Evolutionary conservation across 106 monocot genomes (phyloP).

Genomic region (Alisma plantagoaquatica): DNA sequence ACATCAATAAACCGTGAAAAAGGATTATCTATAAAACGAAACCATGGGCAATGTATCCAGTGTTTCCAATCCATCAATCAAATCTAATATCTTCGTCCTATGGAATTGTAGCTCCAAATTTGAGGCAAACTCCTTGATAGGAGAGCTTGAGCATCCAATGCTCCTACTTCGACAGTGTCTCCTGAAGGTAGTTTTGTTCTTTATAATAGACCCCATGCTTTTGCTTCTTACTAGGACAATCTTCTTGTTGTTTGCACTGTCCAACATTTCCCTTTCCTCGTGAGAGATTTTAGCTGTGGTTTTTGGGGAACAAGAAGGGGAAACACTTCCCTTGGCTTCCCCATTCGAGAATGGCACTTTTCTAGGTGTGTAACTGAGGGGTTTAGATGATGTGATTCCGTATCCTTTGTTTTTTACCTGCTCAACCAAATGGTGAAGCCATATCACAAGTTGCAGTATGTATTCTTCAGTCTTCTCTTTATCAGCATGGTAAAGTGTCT

Average conservation of each 20-base stretch:
- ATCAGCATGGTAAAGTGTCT: conserved; percentile 77
- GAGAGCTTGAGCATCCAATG: conserved; percentile 49
- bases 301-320: neutral
- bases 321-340: neutral
- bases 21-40: no score
- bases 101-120: conserved; percentile 10
- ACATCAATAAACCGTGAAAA: no score
- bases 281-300: conserved; percentile 20
- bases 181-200: conserved; percentile 2
- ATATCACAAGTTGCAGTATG: conserved; percentile 67
- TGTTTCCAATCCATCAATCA: conserved; percentile 49
- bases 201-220: conserved; percentile 23
- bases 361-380: conserved; percentile 6
- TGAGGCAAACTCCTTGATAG: conserved; percentile 14
- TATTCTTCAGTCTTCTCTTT: conserved; percentile 72
- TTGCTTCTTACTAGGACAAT: conserved; percentile 43
- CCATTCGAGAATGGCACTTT: neutral
- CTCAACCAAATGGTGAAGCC: conserved; percentile 69
- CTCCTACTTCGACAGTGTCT: conserved; percentile 32
- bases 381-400: conserved; percentile 25
- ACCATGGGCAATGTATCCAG: no score
- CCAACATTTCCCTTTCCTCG: conserved; percentile 52
- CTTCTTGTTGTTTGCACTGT: conserved; percentile 12
- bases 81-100: conserved; percentile 41
- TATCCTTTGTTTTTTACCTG: conserved; percentile 38